Evolutionary conservation across 768 basidiomycete genomes (phyloP), one percentile per base, ranked within the genome.

Genomic region (Sarcomyxa edulis): DNA sequence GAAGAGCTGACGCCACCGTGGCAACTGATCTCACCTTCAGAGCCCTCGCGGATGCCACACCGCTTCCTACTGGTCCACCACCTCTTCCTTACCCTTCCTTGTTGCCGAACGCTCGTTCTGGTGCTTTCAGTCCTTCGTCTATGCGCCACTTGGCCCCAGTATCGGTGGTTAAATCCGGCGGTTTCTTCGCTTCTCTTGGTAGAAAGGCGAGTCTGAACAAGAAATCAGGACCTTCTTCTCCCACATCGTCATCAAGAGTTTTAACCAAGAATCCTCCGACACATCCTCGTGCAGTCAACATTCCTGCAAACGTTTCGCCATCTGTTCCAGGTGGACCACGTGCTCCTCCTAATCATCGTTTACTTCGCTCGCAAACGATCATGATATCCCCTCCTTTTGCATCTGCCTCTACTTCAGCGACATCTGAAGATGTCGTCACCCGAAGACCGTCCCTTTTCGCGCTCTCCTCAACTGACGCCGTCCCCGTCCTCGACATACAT

Each of bases 81-180:
- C 53, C 71, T 5, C 71, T 91, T 26, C 88, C 88, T 3, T 91
- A 91, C 51, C 88, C 87, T 3, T 75, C 80, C 4, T 64, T 89
- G 26, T 83, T 74, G 14, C 49, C 52, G 27, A 53, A 53, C 21
- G 48, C 51, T 24, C 62, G 54, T 40, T 61, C 60, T 31, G 58
- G 56, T 21, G 50, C 55, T 39, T 41, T 59, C 9, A 57, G 48
- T 25, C 60, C 66, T 3, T 69, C 73, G 5, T 77, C 76, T 25
- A 64, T 74, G 45, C 74, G 76, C 28, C 71, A 71, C 8, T 54
- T 69, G 22, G 60, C 58, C 16, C 65, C 70, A 14, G 59, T 62
- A 14, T 56, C 67, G 5, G 50, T 58, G 3, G 56, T 52, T 32
- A 78, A 70, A 45, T 64, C 71, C 12, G 71, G 74, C 7, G 74